Base-by-base conservation (phyloP, 1,284 basidiomycete genomes). In the Cutaneotrichosporon sp. region DNA sequence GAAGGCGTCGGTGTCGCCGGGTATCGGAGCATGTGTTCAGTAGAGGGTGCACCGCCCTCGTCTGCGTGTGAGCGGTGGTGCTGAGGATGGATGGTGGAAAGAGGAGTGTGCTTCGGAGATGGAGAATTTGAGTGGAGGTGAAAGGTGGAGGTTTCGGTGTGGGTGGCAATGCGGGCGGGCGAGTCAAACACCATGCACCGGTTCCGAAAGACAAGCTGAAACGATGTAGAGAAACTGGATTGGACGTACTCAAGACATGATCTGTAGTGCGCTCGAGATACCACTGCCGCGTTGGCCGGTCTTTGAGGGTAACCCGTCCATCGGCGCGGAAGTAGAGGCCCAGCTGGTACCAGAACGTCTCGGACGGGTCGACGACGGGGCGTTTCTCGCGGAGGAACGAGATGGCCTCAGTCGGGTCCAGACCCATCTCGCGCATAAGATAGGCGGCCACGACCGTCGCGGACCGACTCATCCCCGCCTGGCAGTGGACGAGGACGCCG, bases 401-500 rank as follows among this genome's bases (percentile, higher is more conserved):
- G 12, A 92, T 74, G 2, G 90, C 88, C 17, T 78, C 75, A n/a
- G 81, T 75, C 0, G 80, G 78, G 52, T 84, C 81, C n/a, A 90
- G 65, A 43, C 82, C 78, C 53, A 79, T 76, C 12, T 80, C 79
- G 62, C 85, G 82, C 87, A 92, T 91, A 41, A 93, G 75, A 65
- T 88, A 93, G 6, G 90, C 90, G 2, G 87, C 84, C 6, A 85
- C 83, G 46, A 92, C 84, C 0, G 87, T 86, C 14, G 85, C 83
- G 60, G 86, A 89, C 22, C 90, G 81, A 64, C 88, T 90, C 74
- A 90, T 80, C 22, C 89, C 89, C 22, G 88, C 89, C 59, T 87
- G 83, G 68, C 90, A 92, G 70, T 93, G 90, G 0, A 92, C 86
- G 16, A 92, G 77, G 1, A 93, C 85, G 1, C 85, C 85, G 25